Evolutionary conservation across 345 rosid species (phyloP).

Genomic region (Salix arbutifolia): DNA sequence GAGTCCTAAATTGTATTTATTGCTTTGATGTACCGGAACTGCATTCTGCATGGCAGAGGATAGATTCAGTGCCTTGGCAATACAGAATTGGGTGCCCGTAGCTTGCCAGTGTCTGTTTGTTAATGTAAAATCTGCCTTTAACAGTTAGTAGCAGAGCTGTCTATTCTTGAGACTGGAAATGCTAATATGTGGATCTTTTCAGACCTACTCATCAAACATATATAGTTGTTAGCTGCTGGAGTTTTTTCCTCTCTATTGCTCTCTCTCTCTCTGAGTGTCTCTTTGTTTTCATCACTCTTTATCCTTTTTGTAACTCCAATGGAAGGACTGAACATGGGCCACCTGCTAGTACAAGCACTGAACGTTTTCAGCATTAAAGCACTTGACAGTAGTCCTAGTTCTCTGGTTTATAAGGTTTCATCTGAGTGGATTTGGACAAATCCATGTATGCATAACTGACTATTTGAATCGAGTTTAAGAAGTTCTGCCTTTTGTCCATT

Average conservation of each 20-base stretch:
- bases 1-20: conserved; percentile 11
- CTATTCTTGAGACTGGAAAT: conserved; percentile 13
- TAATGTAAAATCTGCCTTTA: conserved; percentile 9
- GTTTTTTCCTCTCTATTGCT: neutral
- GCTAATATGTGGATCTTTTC: conserved; percentile 6
- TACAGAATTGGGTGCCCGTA: conserved; percentile 14
- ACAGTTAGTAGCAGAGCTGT: conserved; percentile 13
- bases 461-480: conserved; percentile 15
- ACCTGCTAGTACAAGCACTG: neutral
- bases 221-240: conserved; percentile 1
- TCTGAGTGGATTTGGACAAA: neutral
- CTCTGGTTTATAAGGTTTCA: neutral
- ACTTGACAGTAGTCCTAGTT: neutral
- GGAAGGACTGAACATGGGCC: neutral
- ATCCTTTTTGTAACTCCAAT: neutral
- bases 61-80: conserved; percentile 21
- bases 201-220: conserved; percentile 1
- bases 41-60: conserved; percentile 23
- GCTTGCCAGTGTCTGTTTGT: conserved; percentile 18
- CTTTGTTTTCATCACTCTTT: neutral
- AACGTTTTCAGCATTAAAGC: neutral
- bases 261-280: neutral
- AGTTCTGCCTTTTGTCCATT: conserved; percentile 14
- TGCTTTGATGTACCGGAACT: conserved; percentile 20
- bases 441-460: neutral